Evolutionary conservation across 495 filamentous ascomycete genomes (phyloP).

Genomic region (Penicillium herquei): DNA sequence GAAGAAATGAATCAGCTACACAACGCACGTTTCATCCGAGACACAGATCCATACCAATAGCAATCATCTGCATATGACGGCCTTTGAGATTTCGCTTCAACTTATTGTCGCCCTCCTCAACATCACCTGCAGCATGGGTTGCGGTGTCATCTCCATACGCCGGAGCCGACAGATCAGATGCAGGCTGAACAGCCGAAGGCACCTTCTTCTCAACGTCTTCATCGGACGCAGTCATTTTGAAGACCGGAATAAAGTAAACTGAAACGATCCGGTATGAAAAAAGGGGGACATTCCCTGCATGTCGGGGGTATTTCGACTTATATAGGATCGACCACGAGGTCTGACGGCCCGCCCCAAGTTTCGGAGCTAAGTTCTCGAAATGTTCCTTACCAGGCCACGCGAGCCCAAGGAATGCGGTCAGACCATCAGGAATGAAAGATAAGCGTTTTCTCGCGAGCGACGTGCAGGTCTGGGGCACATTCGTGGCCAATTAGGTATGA

Average conservation of each 20-base stretch:
- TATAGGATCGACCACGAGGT: conserved; percentile 7
- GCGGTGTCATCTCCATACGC: conserved; percentile 7
- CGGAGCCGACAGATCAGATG: conserved; percentile 1
- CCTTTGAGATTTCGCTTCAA: conserved; percentile 46
- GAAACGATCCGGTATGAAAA: neutral
- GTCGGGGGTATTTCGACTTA: conserved; percentile 7
- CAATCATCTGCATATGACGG: conserved; percentile 75
- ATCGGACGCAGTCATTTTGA: conserved; percentile 19
- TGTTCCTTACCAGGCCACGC: conserved; percentile 1
- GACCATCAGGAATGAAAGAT: conserved; percentile 4
- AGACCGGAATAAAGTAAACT: neutral
- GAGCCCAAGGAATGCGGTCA: conserved; percentile 4
- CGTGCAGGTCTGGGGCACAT: neutral
- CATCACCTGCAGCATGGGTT: conserved; percentile 22
- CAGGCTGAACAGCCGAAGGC: conserved; percentile 4
- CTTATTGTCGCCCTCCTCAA: conserved; percentile 48
- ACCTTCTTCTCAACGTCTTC: conserved; percentile 20
- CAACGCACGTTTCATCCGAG: neutral
- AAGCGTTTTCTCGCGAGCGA: neutral
- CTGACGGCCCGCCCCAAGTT: neutral
- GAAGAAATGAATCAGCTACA: neutral
- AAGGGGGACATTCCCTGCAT: neutral
- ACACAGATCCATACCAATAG: conserved; percentile 50
- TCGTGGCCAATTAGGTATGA: conserved; percentile 1
- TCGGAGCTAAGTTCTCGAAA: conserved; percentile 4